Conservation (phyloP, 176 grass and related monocot species). For the Oryza meridionalis region DNA sequence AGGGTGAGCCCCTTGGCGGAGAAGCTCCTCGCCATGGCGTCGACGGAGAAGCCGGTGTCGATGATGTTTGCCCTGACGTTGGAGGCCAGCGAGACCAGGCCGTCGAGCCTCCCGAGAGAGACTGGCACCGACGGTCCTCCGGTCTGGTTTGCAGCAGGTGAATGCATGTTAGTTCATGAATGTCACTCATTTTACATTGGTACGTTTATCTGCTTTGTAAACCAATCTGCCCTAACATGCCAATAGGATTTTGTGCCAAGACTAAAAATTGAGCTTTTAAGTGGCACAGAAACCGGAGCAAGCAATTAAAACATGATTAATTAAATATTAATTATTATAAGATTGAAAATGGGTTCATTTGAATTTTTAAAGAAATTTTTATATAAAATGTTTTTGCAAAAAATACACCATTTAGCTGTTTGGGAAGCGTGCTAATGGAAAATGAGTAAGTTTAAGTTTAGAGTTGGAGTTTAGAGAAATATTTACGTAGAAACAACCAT, state of each 20-base stretch:
- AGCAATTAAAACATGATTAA: too few species aligned
- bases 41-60: slow-evolving; percentile 79
- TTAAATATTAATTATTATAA: too few species aligned
- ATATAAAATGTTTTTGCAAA: too few species aligned
- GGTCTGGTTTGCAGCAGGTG: slow-evolving; percentile 48
- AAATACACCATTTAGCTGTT: too few species aligned
- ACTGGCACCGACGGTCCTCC: slow-evolving; percentile 81
- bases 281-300: too few species aligned
- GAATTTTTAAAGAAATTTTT: too few species aligned
- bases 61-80: slow-evolving; percentile 89
- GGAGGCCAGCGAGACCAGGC: slow-evolving; percentile 71
- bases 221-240: background rate
- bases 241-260: background rate
- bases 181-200: background rate
- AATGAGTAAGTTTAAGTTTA: too few species aligned
- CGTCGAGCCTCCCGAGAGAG: slow-evolving; percentile 61
- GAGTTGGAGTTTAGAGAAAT: background rate
- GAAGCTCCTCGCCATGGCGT: slow-evolving; percentile 77
- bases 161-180: background rate
- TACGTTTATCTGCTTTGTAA: background rate
- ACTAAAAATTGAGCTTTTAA: too few species aligned
- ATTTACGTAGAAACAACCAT: background rate
- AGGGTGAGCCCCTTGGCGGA: slow-evolving; percentile 72
- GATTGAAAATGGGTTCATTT: too few species aligned
- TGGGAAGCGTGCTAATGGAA: too few species aligned